phyloP scores from a whole-genome alignment of 164 flowering plant species.

The Vitis amurensis region DNA sequence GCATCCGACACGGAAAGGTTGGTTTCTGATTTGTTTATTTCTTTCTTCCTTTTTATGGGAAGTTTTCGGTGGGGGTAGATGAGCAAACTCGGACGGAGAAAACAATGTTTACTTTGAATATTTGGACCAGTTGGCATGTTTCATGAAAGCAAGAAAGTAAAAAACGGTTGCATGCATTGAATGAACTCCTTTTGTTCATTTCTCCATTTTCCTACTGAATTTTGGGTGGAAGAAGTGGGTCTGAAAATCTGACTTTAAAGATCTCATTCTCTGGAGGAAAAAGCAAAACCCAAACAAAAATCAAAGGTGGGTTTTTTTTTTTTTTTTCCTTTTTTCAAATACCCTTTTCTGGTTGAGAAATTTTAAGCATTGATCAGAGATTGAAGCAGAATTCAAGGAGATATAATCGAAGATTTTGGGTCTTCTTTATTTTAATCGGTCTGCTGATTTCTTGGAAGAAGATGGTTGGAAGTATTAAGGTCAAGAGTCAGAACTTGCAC shows the following conservation, averaged over 20 bases:
- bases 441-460: conserved; percentile 10
- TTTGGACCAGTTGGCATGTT: not conserved
- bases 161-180: not conserved
- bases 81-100: conserved; percentile 43
- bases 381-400: not conserved
- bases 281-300: conserved; percentile 3
- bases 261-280: too few species aligned
- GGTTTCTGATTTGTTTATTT: not conserved
- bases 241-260: conserved; percentile 5
- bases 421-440: conserved; percentile 4
- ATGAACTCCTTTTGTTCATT: not conserved
- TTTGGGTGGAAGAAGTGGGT: conserved; percentile 7
- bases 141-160: not conserved
- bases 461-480: conserved; percentile 48
- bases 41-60: not conserved
- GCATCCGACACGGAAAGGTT: conserved; percentile 29
- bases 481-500: conserved; percentile 3
- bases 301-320: conserved; percentile 8
- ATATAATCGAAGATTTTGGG: not conserved
- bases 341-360: not conserved
- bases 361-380: not conserved
- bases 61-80: conserved; percentile 31
- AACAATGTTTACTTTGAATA: conserved; percentile 21
- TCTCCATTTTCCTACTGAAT: not conserved
- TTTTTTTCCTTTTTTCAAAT: not conserved